phyloP scores from a whole-genome alignment of 768 basidiomycete genomes.

The Amanita fuliginea region DNA sequence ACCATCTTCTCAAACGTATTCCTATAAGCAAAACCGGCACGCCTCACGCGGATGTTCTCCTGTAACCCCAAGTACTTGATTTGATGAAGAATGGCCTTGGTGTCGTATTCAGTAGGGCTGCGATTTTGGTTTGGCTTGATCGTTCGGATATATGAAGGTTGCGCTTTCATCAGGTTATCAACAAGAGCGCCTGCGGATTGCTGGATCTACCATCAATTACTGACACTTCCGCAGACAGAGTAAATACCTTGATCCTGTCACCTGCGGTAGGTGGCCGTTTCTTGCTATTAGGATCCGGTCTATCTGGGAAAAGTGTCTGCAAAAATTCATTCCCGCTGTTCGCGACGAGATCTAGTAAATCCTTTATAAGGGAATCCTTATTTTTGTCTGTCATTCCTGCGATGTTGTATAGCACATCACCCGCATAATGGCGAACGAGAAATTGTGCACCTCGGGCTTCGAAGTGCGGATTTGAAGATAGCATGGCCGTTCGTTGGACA shows the following conservation, averaged over 20 bases:
- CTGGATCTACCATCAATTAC: constrained; percentile 22
- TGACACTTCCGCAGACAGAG: neutral
- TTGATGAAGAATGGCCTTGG: constrained; percentile 93
- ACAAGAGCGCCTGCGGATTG: constrained; percentile 92
- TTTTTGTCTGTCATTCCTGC: constrained; percentile 99
- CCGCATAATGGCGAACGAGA: constrained; percentile 93
- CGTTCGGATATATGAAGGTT: constrained; percentile 96
- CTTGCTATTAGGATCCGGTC: constrained; percentile 94
- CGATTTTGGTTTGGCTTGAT: constrained; percentile 99
- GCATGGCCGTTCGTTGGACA: constrained; percentile 74
- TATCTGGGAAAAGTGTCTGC: constrained; percentile 83
- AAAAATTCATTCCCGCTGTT: constrained; percentile 77
- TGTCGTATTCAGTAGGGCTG: constrained; percentile 84
- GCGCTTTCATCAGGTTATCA: constrained; percentile 94
- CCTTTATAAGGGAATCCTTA: constrained; percentile 94
- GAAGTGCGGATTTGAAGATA: constrained; percentile 86
- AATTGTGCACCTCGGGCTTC: constrained; percentile 92
- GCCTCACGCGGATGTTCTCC: constrained; percentile 95
- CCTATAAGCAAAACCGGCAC: constrained; percentile 96
- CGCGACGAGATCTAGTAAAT: constrained; percentile 82
- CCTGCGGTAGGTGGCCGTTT: constrained; percentile 96
- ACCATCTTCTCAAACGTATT: constrained; percentile 99
- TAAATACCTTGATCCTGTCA: constrained; percentile 84
- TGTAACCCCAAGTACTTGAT: constrained; percentile 98
- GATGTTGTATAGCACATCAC: constrained; percentile 97